Conservation (phyloP, 129 eudicot genomes). For the Calendula officinalis region DNA sequence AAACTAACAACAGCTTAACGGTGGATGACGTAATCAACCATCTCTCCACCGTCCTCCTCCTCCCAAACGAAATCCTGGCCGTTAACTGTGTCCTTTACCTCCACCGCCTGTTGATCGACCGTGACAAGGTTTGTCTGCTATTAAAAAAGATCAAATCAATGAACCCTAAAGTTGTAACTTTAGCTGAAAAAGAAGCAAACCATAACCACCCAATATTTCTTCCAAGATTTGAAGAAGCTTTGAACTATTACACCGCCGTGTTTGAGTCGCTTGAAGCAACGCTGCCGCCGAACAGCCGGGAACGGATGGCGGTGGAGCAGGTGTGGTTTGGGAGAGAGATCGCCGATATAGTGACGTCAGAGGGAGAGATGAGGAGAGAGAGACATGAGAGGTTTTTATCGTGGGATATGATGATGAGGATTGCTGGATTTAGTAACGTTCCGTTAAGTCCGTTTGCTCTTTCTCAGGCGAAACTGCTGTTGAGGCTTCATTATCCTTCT, state of each 20-base stretch:
- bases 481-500: constrained; percentile 88
- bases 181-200: constrained; percentile 67
- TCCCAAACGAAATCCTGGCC: constrained; percentile 63
- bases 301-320: constrained; percentile 62
- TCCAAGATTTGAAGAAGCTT: constrained; percentile 54
- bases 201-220: constrained; percentile 56
- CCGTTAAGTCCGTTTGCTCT: constrained; percentile 65
- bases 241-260: constrained; percentile 62
- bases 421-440: constrained; percentile 49
- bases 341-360: constrained; percentile 47
- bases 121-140: constrained; percentile 39
- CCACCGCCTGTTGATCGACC: constrained; percentile 56
- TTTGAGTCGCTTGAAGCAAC: constrained; percentile 88
- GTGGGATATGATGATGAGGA: constrained; percentile 69
- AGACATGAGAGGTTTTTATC: constrained; percentile 62
- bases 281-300: constrained; percentile 66
- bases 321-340: constrained; percentile 88
- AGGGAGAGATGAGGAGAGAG: constrained; percentile 51
- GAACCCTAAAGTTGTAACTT: constrained; percentile 61
- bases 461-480: constrained; percentile 72
- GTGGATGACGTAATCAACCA: constrained; percentile 35
- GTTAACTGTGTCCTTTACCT: constrained; percentile 70
- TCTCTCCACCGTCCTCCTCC: constrained; percentile 30
- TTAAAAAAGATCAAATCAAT: constrained; percentile 52
- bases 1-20: constrained; percentile 11